phyloP scores from a whole-genome alignment of 495 filamentous ascomycete species.

The Penicillium waksmanii region DNA sequence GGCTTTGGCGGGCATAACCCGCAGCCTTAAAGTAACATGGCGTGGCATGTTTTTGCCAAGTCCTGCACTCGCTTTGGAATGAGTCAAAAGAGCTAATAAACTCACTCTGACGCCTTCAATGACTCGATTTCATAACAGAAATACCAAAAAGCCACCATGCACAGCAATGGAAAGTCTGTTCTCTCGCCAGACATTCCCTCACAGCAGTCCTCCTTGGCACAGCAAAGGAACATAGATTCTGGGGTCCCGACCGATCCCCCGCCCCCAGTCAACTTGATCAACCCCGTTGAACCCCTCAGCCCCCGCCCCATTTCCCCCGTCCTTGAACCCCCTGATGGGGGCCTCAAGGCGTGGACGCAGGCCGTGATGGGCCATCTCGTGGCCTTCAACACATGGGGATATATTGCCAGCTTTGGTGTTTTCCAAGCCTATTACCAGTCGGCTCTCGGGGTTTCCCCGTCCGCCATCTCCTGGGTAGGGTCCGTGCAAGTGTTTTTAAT shows the following conservation, averaged over 20 bases:
- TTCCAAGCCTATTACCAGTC: slow-evolving; percentile 35
- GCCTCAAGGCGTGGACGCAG: background rate
- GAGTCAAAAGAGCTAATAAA: background rate
- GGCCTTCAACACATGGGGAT: background rate
- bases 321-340: background rate
- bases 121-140: background rate
- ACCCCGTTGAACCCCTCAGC: background rate
- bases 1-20: background rate
- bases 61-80: no score
- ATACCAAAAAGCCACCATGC: background rate
- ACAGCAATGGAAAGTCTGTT: background rate
- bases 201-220: background rate
- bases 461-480: slow-evolving; percentile 51
- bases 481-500: slow-evolving; percentile 53
- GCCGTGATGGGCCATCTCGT: background rate
- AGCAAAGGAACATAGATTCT: background rate
- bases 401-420: slow-evolving; percentile 31
- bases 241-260: background rate
- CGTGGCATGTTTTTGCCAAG: no score
- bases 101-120: background rate
- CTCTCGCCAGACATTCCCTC: background rate
- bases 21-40: background rate
- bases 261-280: background rate
- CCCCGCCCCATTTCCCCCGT: background rate
- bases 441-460: slow-evolving; percentile 33